Conservation (phyloP, 1,139 yeast species). For the Candida labiduridarum region DNA sequence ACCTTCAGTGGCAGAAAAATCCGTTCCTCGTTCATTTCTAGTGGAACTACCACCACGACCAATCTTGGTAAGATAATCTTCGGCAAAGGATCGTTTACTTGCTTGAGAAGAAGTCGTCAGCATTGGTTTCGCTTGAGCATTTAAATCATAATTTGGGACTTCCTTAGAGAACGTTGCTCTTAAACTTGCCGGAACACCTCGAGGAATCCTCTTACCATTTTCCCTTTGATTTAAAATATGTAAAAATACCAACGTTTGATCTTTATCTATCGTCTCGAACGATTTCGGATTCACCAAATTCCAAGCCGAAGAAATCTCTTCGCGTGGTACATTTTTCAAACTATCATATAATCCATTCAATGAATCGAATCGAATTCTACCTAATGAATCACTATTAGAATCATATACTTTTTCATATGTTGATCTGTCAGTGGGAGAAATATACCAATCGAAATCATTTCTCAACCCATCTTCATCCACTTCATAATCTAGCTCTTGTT, state of each 20-base stretch:
- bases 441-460: conserved; percentile 92
- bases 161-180: conserved; percentile 91
- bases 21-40: conserved; percentile 65
- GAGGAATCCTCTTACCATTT: conserved; percentile 83
- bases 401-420: conserved; percentile 80
- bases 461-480: conserved; percentile 54
- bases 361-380: conserved; percentile 78
- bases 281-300: conserved; percentile 89
- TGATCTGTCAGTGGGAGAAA: conserved; percentile 80
- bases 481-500: conserved; percentile 41
- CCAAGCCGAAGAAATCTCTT: conserved; percentile 95
- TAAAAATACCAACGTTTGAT: conserved; percentile 84
- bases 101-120: conserved; percentile 27
- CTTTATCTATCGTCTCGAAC: conserved; percentile 86
- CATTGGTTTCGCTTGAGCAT: conserved; percentile 34
- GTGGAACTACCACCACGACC: conserved; percentile 54
- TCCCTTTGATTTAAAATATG: conserved; percentile 91
- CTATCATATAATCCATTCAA: conserved; percentile 69
- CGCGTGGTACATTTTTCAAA: conserved; percentile 71
- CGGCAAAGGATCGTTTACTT: conserved; percentile 37
- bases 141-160: conserved; percentile 73
- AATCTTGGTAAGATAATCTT: conserved; percentile 40
- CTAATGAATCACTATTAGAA: conserved; percentile 75
- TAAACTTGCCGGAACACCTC: conserved; percentile 91
- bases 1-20: conserved; percentile 70